Evolutionary conservation across 2,329 filamentous ascomycete genomes (phyloP).

Genomic region (Fusarium verticillioides): DNA sequence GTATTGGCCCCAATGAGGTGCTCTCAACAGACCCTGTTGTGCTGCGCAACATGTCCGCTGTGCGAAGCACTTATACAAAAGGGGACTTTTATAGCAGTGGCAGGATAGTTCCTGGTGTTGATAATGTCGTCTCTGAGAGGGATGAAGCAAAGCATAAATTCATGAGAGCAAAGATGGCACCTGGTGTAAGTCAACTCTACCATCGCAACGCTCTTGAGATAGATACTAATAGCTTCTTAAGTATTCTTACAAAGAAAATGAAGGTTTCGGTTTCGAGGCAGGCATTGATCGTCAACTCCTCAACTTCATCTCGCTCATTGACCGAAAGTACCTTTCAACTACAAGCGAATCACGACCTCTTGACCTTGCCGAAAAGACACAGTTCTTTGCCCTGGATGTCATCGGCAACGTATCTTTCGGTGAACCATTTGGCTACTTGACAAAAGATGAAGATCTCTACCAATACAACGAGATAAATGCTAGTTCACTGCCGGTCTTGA

Average conservation of each 20-base stretch:
- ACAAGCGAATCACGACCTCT: slow-evolving; percentile 50
- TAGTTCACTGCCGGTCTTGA: slow-evolving; percentile 53
- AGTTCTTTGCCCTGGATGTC: slow-evolving; percentile 65
- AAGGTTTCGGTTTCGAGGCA: slow-evolving; percentile 54
- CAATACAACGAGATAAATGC: slow-evolving; percentile 58
- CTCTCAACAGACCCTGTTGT: slow-evolving; percentile 54
- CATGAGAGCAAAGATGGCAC: slow-evolving; percentile 57
- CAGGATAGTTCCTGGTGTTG: slow-evolving; percentile 63
- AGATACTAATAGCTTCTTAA: slow-evolving; percentile 34
- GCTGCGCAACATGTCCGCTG: slow-evolving; percentile 51
- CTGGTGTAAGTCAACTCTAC: slow-evolving; percentile 50
- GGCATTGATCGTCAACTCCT: slow-evolving; percentile 54
- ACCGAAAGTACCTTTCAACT: slow-evolving; percentile 58
- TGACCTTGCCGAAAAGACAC: slow-evolving; percentile 61
- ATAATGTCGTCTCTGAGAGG: slow-evolving; percentile 63
- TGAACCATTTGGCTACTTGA: slow-evolving; percentile 61
- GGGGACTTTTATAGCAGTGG: slow-evolving; percentile 60
- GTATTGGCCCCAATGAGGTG: slow-evolving; percentile 57
- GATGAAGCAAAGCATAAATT: slow-evolving; percentile 59
- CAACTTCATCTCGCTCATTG: slow-evolving; percentile 58
- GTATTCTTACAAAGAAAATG: slow-evolving; percentile 64
- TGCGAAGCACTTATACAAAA: slow-evolving; percentile 52
- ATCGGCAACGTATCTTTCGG: slow-evolving; percentile 65
- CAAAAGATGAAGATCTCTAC: slow-evolving; percentile 60
- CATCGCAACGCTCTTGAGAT: background rate